phyloP scores from a whole-genome alignment of 768 basidiomycete genomes.

The Coprinopsis marcescibilis region DNA sequence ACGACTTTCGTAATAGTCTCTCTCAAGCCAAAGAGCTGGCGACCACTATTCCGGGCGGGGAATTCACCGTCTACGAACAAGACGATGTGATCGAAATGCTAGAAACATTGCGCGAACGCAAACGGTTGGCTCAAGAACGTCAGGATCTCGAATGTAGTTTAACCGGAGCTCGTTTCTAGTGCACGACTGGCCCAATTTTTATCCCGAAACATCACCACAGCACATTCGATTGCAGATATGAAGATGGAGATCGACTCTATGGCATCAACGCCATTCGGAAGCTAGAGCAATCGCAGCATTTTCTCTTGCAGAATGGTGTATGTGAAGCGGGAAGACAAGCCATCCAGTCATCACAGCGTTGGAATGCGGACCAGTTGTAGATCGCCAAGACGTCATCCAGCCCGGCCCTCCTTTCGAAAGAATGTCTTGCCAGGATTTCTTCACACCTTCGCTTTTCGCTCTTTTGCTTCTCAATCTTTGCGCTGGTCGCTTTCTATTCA shows the following conservation, averaged over 20 bases:
- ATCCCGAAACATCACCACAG: constrained; percentile 29
- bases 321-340: neutral
- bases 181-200: constrained; percentile 51
- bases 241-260: constrained; percentile 72
- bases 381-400: neutral
- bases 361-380: neutral
- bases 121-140: constrained; percentile 34
- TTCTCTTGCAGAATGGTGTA: neutral
- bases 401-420: neutral
- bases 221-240: constrained; percentile 19
- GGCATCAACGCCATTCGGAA: constrained; percentile 60
- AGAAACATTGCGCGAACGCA: constrained; percentile 54
- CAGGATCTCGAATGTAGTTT: neutral
- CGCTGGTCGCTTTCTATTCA: constrained; percentile 9
- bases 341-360: too few relatives aligned
- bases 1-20: constrained; percentile 59
- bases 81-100: constrained; percentile 68
- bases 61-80: constrained; percentile 63
- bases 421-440: neutral
- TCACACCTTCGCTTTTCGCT: neutral
- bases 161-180: constrained; percentile 27
- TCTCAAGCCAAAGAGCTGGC: constrained; percentile 57
- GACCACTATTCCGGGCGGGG: constrained; percentile 60
- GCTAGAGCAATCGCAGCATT: constrained; percentile 13
- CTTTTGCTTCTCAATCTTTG: neutral